These are phyloP conservation scores for Candida tibetensis DNA, from an alignment of 805 yeast genomes.

Conservation along the genomic window DNA sequence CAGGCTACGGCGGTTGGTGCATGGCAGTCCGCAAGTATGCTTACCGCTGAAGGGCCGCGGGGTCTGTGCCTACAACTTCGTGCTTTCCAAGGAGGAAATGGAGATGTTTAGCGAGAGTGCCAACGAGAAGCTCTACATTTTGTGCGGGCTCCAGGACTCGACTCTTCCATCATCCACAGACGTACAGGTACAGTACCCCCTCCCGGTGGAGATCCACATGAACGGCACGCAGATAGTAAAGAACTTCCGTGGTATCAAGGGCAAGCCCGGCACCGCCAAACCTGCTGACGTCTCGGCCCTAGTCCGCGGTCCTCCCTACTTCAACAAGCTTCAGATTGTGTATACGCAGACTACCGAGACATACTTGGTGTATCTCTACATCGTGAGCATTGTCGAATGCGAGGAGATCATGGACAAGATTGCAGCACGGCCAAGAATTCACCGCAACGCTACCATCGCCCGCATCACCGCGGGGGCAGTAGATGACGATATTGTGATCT, in stretches of 20 bases:
- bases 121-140: constrained; percentile 41
- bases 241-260: constrained; percentile 64
- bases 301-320: constrained; percentile 26
- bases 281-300: constrained; percentile 75
- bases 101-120: constrained; percentile 23
- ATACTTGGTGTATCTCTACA: constrained; percentile 52
- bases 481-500: constrained; percentile 66
- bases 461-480: constrained; percentile 33
- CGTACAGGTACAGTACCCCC: constrained; percentile 61
- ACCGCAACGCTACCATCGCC: constrained; percentile 46
- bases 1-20: constrained; percentile 44
- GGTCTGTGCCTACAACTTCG: constrained; percentile 32
- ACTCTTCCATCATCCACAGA: constrained; percentile 22
- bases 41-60: constrained; percentile 47
- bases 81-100: constrained; percentile 42
- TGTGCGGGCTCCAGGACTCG: constrained; percentile 47
- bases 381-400: constrained; percentile 45
- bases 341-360: constrained; percentile 57
- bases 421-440: constrained; percentile 48
- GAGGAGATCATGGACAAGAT: constrained; percentile 20
- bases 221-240: constrained; percentile 50
- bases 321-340: constrained; percentile 48
- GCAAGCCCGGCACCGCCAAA: constrained; percentile 70
- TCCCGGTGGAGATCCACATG: constrained; percentile 62
- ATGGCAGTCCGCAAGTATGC: constrained; percentile 47